Evolutionary conservation across 148 eudicot genomes (phyloP).

Genomic region (Vaccinium myrtillus): DNA sequence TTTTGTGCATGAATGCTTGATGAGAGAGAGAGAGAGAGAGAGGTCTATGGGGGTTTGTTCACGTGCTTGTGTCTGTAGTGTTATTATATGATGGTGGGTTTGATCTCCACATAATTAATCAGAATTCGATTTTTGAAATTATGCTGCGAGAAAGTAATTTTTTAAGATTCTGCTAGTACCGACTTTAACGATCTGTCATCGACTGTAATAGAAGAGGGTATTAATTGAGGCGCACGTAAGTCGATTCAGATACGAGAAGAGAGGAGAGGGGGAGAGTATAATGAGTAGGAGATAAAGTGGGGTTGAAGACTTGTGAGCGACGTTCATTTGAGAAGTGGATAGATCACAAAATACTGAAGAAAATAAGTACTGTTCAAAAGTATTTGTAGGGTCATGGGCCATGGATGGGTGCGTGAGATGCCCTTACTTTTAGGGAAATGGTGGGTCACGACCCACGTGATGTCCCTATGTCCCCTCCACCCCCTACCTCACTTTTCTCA

Average conservation of each 20-base stretch:
- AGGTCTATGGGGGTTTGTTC: constrained; percentile 27
- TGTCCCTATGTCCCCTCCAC: background rate
- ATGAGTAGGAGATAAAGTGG: background rate
- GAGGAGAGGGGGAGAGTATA: background rate
- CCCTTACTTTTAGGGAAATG: constrained; percentile 25
- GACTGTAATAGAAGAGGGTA: too few species aligned
- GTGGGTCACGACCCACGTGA: constrained; percentile 29
- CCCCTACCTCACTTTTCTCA: background rate
- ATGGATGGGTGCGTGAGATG: constrained; percentile 22
- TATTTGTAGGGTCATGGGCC: background rate
- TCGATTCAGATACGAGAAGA: too few species aligned
- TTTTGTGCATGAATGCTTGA: background rate
- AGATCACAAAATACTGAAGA: background rate
- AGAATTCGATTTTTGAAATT: too few species aligned
- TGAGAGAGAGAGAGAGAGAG: background rate
- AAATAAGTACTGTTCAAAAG: background rate
- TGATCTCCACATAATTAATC: too few species aligned
- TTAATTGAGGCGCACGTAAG: too few species aligned
- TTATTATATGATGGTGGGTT: background rate
- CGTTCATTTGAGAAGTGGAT: background rate
- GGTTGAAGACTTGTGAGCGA: background rate
- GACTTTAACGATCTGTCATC: too few species aligned
- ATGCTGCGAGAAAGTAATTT: too few species aligned
- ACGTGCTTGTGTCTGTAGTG: constrained; percentile 30
- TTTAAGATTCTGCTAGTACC: too few species aligned